Percentiles rank a stretch among this genome's conserved stretches.
phyloP scores from a whole-genome alignment of 1,284 basidiomycete species.

The Malassezia sympodialis region DNA sequence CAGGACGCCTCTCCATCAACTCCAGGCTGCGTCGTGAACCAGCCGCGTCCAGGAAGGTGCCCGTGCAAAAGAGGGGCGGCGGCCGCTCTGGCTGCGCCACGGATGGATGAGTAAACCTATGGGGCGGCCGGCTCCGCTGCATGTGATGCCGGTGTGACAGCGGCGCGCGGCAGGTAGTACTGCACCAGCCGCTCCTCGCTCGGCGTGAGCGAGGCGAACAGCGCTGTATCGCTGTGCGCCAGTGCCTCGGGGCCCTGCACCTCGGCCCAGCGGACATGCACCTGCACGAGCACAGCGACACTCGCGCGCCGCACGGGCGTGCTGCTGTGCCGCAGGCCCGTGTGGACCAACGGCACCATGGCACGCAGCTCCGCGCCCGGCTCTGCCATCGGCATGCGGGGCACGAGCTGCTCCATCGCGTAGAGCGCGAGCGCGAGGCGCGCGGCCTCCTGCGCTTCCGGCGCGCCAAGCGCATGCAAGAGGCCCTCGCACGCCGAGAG shows the following conservation, averaged over 20 bases:
- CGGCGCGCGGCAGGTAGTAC: not conserved
- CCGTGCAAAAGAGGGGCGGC: not conserved
- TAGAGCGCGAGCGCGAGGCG: not conserved
- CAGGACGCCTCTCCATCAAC: slow-evolving; percentile 1
- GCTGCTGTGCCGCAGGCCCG: not conserved
- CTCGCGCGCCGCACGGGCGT: slow-evolving; percentile 13
- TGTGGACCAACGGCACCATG: not conserved
- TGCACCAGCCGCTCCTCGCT: slow-evolving; percentile 5
- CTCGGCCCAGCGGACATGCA: not conserved
- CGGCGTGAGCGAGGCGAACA: not conserved
- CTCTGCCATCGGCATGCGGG: not conserved
- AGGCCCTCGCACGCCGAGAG: not conserved
- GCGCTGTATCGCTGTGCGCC: not conserved
- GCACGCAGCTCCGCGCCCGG: not conserved
- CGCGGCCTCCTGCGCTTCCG: not conserved
- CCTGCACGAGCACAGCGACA: slow-evolving; percentile 4
- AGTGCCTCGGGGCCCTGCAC: not conserved
- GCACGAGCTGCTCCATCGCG: slow-evolving; percentile 1
- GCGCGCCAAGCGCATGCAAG: not conserved
- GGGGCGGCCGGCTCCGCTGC: not conserved
- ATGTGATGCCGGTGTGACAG: not conserved
- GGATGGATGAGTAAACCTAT: not conserved
- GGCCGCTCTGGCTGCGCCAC: not conserved
- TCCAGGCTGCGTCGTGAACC: not conserved
- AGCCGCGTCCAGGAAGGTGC: not conserved